Evolutionary conservation across 257 asterid genomes (phyloP).

Genomic region (Gynochthodes officinalis): DNA sequence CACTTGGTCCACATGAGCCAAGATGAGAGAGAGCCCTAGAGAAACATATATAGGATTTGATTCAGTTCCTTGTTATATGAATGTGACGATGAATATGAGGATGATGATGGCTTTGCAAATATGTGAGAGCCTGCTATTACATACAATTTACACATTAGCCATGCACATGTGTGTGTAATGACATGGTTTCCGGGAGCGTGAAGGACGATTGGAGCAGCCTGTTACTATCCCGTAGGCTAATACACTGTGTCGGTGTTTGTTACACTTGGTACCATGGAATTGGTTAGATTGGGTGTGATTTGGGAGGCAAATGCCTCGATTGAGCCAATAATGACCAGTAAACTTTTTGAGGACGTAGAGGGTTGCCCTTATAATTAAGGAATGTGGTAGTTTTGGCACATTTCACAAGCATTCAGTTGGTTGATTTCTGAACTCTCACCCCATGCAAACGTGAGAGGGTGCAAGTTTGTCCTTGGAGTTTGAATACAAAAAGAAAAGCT

Average conservation of each 20-base stretch:
- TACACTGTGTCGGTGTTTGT: slow-evolving; percentile 58
- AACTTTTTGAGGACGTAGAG: slow-evolving; percentile 26
- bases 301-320: slow-evolving; percentile 57
- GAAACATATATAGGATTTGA: neutral
- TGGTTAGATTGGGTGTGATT: slow-evolving; percentile 30
- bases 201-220: slow-evolving; percentile 30
- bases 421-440: neutral
- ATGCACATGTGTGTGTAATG: slow-evolving; percentile 26
- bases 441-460: too few species aligned
- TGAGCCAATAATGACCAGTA: slow-evolving; percentile 6
- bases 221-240: slow-evolving; percentile 55
- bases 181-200: slow-evolving; percentile 34
- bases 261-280: slow-evolving; percentile 31
- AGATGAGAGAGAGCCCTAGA: slow-evolving; percentile 17
- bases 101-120: slow-evolving; percentile 8
- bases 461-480: neutral
- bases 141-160: neutral
- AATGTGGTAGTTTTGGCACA: too few species aligned
- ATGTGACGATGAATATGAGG: neutral
- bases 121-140: neutral
- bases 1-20: neutral
- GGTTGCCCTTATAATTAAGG: neutral
- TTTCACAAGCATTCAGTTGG: neutral
- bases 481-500: neutral
- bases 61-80: neutral